A percentile compares a stretch with the other conserved stretches of the same genome.
Evolutionary conservation across 495 filamentous ascomycete species (phyloP).

Genomic region (Aspergillus avenaceus): DNA sequence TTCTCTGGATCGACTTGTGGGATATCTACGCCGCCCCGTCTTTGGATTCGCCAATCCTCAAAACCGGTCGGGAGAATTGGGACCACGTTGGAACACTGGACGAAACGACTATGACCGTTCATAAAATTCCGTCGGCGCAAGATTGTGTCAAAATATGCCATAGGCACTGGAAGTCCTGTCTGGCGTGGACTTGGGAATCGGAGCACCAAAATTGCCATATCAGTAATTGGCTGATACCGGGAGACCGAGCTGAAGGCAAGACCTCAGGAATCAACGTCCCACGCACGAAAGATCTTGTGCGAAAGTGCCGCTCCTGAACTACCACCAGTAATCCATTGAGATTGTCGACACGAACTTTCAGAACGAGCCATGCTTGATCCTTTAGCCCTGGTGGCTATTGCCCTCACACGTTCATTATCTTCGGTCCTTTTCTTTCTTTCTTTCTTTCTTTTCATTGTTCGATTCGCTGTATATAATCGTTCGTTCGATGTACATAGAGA

Average conservation of each 20-base stretch:
- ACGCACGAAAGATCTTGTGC: neutral
- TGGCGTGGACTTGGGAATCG: slow-evolving; percentile 2
- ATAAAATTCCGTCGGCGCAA: neutral
- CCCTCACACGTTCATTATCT: too few species aligned
- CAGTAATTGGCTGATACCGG: slow-evolving; percentile 1
- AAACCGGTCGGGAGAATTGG: neutral
- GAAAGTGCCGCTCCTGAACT: neutral
- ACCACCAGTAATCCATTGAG: too few species aligned
- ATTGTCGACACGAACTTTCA: too few species aligned
- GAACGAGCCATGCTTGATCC: too few species aligned
- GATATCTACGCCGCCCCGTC: neutral
- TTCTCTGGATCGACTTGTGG: slow-evolving; percentile 7
- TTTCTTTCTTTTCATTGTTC: too few species aligned
- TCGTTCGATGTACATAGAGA: too few species aligned
- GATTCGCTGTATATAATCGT: too few species aligned
- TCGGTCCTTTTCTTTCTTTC: too few species aligned
- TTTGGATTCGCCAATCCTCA: neutral
- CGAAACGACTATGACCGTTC: neutral
- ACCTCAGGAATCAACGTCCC: slow-evolving; percentile 3
- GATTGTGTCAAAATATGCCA: neutral
- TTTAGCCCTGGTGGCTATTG: too few species aligned
- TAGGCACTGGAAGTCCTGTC: neutral
- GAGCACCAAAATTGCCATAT: neutral
- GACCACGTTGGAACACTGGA: slow-evolving; percentile 3
- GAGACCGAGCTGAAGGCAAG: neutral